These are phyloP conservation scores for Thermomyces lanuginosus DNA, from an alignment of 2,329 filamentous ascomycete genomes.

Conservation along the genomic window DNA sequence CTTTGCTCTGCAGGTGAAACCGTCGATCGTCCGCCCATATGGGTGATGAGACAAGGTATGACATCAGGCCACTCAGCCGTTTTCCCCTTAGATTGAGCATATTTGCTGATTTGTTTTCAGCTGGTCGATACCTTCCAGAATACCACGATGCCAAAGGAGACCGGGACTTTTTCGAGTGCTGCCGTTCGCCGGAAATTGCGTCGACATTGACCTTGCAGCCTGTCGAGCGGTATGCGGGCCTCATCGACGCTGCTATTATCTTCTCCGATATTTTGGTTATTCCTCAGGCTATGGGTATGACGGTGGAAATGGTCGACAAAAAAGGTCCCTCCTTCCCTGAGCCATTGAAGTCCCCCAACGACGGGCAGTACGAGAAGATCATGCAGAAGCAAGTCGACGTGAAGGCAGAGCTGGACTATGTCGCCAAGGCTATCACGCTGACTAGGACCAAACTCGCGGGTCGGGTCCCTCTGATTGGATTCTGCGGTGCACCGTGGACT, in stretches of 20 bases:
- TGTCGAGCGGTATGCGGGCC: conserved; percentile 73
- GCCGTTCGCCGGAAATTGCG: conserved; percentile 78
- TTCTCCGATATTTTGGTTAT: conserved; percentile 98
- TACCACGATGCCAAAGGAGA: conserved; percentile 88
- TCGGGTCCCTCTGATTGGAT: conserved; percentile 82
- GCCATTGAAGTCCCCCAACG: conserved; percentile 61
- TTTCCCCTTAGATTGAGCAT: conserved; percentile 4
- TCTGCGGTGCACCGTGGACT: conserved; percentile 95
- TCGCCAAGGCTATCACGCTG: conserved; percentile 86
- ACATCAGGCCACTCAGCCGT: conserved; percentile 6
- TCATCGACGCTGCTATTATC: conserved; percentile 94
- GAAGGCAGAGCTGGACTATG: conserved; percentile 70
- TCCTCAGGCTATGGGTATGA: conserved; percentile 95
- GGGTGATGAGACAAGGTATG: conserved; percentile 97
- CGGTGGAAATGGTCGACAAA: conserved; percentile 95
- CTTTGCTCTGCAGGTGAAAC: conserved; percentile 53
- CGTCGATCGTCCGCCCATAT: conserved; percentile 86
- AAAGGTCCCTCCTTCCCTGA: conserved; percentile 89
- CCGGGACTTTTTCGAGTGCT: conserved; percentile 95
- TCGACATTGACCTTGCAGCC: conserved; percentile 90
- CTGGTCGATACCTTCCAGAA: conserved; percentile 90
- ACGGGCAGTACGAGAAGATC: conserved; percentile 66
- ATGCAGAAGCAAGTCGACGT: conserved; percentile 70
- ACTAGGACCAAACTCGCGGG: conserved; percentile 78
- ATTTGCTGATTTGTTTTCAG: conserved; percentile 32